Base-by-base conservation (phyloP, 1,284 basidiomycete genomes). In the Rhodotorula sp. region DNA sequence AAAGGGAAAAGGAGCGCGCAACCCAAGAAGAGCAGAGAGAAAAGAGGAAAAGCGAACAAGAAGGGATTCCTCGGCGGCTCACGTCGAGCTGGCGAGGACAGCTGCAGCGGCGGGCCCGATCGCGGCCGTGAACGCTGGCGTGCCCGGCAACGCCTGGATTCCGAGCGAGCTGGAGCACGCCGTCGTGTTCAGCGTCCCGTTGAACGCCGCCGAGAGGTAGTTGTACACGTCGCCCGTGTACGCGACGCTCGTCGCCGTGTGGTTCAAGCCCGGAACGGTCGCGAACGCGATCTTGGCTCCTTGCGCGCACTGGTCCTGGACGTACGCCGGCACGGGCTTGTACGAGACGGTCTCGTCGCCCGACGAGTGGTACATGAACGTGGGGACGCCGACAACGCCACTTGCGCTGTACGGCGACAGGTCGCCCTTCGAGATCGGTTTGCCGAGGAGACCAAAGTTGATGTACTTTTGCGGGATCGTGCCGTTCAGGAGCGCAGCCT, bases 1-100 rank as follows among this genome's bases (percentile, higher is more conserved):
- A 23, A 23, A n/a, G 18, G n/a, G 79, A 79, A 76, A 78, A 80
- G 12, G 79, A 80, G 46, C 39, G 23, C 34, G 8, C 56, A 56
- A 34, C 49, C 47, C 47, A 31, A 58, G 26, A 34, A 8, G 7
- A 31, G 18, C 21, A 58, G 31, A 34, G 26, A 15, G 2, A 12
- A n/a, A 61, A n/a, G 15, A 29, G 23, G 47, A 34, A 58, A 20
- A 57, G 56, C 26, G 59, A 47, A 20, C 49, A 61, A 23, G 43
- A 18, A 12, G 31, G 3, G 43, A 29, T 29, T 29, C 29, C 29
- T n/a, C 20, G 12, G 1, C 12, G 12, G 12, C 18, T 56, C 18
- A 56, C 54, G 3, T 26, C n/a, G 16, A 16, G 12, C 54, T 39
- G 26, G 26, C 20, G 54, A 64, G 16, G 26, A 64, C 43, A 5